Evolutionary conservation across 2,329 filamentous ascomycete genomes (phyloP).

Genomic region (Trichoderma sp.): DNA sequence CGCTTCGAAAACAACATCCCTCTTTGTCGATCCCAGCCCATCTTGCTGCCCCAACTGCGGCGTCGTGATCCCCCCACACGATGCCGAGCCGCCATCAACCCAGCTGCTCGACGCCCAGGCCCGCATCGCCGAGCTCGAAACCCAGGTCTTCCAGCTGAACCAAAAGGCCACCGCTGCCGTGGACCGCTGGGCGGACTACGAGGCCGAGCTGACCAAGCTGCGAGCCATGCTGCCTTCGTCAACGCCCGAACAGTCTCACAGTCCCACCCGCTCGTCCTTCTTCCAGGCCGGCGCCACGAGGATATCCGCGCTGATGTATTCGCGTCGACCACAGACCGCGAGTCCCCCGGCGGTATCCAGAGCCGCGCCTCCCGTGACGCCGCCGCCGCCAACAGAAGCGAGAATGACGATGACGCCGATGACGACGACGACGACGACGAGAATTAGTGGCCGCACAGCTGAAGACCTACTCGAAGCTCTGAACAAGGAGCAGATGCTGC

Average conservation of each 20-base stretch:
- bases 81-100: slow-evolving; percentile 42
- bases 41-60: slow-evolving; percentile 58
- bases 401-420: slow-evolving; percentile 2
- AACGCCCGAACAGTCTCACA: slow-evolving; percentile 33
- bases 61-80: slow-evolving; percentile 42
- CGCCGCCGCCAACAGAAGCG: slow-evolving; percentile 31
- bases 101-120: slow-evolving; percentile 59
- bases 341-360: slow-evolving; percentile 37
- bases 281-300: slow-evolving; percentile 51
- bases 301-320: slow-evolving; percentile 50
- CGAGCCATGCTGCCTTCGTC: slow-evolving; percentile 45
- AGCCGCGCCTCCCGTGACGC: slow-evolving; percentile 32
- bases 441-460: slow-evolving; percentile 35
- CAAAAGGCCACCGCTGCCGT: slow-evolving; percentile 69
- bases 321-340: slow-evolving; percentile 48
- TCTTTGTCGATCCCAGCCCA: slow-evolving; percentile 36
- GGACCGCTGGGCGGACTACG: slow-evolving; percentile 75
- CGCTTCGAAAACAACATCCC: slow-evolving; percentile 31
- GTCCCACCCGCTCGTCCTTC: slow-evolving; percentile 49
- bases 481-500: slow-evolving; percentile 66
- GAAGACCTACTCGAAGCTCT: slow-evolving; percentile 66
- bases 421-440: not conserved
- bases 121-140: slow-evolving; percentile 70
- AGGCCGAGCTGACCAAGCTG: slow-evolving; percentile 71
- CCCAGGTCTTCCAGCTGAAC: slow-evolving; percentile 70